Conservation (phyloP, 805 yeast species). For the Wickerhamiella vanderwaltii region DNA sequence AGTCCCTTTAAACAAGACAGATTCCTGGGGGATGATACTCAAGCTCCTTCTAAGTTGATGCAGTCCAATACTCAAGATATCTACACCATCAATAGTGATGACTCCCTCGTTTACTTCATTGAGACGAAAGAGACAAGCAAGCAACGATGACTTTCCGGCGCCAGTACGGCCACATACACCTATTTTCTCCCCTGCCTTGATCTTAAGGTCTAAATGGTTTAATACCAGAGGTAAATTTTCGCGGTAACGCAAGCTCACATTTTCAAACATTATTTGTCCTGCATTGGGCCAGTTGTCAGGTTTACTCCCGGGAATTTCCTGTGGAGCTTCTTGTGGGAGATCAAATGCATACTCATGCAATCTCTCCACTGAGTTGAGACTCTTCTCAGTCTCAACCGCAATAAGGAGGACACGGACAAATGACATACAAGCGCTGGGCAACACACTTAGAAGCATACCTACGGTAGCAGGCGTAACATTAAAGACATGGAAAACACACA, state of each 20-base stretch:
- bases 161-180: constrained; percentile 89
- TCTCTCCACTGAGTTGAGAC: constrained; percentile 67
- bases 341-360: constrained; percentile 50
- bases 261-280: constrained; percentile 59
- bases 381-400: constrained; percentile 60
- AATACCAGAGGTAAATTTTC: constrained; percentile 54
- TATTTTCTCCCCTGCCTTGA: constrained; percentile 52
- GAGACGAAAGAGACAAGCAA: constrained; percentile 55
- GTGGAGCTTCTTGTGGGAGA: constrained; percentile 52
- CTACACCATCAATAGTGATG: constrained; percentile 56
- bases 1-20: too few species aligned
- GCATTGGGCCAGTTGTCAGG: constrained; percentile 51
- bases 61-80: constrained; percentile 53
- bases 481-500: constrained; percentile 51
- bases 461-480: constrained; percentile 47
- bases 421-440: constrained; percentile 42
- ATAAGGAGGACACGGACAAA: constrained; percentile 51
- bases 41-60: constrained; percentile 56
- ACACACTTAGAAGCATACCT: constrained; percentile 56
- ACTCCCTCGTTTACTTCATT: constrained; percentile 43
- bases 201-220: constrained; percentile 39
- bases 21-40: constrained; percentile 82
- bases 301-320: constrained; percentile 34
- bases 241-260: constrained; percentile 57
- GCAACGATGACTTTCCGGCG: constrained; percentile 72